These are phyloP conservation scores for Apiospora hydei DNA, from an alignment of 2,329 filamentous ascomycete genomes.

Conservation along the genomic window DNA sequence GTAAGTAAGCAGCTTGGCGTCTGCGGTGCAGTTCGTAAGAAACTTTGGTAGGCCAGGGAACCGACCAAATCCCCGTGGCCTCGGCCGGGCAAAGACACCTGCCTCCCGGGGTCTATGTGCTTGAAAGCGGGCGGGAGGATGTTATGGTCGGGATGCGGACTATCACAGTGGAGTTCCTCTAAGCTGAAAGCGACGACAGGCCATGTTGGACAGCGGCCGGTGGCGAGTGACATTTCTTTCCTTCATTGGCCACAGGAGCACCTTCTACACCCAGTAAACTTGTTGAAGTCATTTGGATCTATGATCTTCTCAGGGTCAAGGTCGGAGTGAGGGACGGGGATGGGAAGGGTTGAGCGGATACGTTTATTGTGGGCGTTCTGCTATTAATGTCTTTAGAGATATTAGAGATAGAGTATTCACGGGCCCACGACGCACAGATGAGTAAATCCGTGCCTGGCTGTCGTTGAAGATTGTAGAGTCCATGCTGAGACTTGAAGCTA, in stretches of 20 bases:
- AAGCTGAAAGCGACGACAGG: neutral
- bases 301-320: no score
- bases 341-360: neutral
- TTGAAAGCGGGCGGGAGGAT: neutral
- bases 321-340: neutral
- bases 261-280: neutral
- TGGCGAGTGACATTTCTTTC: neutral
- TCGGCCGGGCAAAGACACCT: neutral
- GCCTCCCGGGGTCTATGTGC: neutral
- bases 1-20: neutral
- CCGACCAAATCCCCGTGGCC: no score
- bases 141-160: neutral
- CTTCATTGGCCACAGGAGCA: neutral
- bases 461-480: neutral
- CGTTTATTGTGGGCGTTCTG: neutral
- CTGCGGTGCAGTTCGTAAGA: neutral
- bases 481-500: slow-evolving; percentile 2
- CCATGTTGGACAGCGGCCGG: neutral
- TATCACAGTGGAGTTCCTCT: neutral
- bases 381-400: neutral
- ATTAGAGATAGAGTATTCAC: slow-evolving; percentile 1
- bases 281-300: neutral
- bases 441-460: neutral
- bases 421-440: slow-evolving; percentile 5
- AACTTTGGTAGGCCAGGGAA: neutral